Evolutionary conservation across 129 eudicot genomes (phyloP), one percentile per base, ranked within the genome.

Genomic region (Escallonia herrerae): DNA sequence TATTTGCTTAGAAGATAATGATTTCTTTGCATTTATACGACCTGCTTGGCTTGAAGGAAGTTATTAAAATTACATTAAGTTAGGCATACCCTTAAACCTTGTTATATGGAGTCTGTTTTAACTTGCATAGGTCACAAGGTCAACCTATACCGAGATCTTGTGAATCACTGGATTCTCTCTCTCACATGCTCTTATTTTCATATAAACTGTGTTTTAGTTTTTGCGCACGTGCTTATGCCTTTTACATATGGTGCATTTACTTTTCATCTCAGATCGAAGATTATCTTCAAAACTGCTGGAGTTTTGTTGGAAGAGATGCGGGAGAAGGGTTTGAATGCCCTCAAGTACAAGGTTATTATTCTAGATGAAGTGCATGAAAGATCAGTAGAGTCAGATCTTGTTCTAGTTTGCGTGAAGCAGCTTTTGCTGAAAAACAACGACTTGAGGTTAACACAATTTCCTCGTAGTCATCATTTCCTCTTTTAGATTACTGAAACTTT

Each of bases 301-400:
- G 98, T 93, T 65, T 76, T 93, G 77, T 75, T 93, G 86, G 98
- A 93, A 64, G 98, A 93, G 82, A 79, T 93, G 91, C 87, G 89
- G 72, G 98, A 93, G 71, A 93, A 86, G 74, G 98, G 98, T 40
- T 43, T 77, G 56, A 80, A 80, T 56, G 98, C 98, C 7, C 78
- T 93, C 2, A 93, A 82, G 67, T 93, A 88, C 84, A 93, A 93
- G 79, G 96, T 82, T 64, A 85, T 93, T 64, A 87, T 93, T 71
- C 89, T 93, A 43, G 98, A 93, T 66, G 98, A 93, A 83, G 96
- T 93, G 72, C 98, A 93, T 76, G 98, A 93, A 82, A 75, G 98
- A 79, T 93, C 98, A 68, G 95, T 88, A 39, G 98, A 93, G 72
- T 93, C 98, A 38, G 98, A 93, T 86, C 96, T 93, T 64, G 96